Conservation (phyloP, 2,329 filamentous ascomycete genomes). For the Rutstroemia sp. region DNA sequence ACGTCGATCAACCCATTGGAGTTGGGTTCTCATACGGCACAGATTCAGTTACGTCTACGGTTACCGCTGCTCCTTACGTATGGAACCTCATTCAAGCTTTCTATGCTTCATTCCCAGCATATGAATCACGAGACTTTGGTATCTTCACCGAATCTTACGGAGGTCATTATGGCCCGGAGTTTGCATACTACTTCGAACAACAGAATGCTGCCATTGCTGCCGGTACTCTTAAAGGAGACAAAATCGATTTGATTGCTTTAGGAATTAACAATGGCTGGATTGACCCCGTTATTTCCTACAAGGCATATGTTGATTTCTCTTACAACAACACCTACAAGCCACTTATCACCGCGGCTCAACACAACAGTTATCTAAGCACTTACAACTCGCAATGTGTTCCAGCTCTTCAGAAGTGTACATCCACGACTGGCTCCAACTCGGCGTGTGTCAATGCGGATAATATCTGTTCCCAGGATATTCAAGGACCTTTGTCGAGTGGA, state of each 20-base stretch:
- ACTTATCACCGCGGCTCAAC: slow-evolving; percentile 32
- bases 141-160: slow-evolving; percentile 48
- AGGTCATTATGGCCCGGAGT: slow-evolving; percentile 51
- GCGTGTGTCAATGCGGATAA: slow-evolving; percentile 65
- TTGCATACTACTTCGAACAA: slow-evolving; percentile 46
- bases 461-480: slow-evolving; percentile 28
- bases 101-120: slow-evolving; percentile 55
- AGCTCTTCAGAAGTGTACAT: slow-evolving; percentile 32
- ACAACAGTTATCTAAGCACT: slow-evolving; percentile 27
- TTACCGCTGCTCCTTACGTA: slow-evolving; percentile 41
- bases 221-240: slow-evolving; percentile 32
- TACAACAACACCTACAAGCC: slow-evolving; percentile 33
- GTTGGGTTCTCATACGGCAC: slow-evolving; percentile 36
- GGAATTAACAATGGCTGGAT: slow-evolving; percentile 32
- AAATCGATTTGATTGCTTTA: slow-evolving; percentile 29
- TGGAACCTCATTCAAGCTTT: slow-evolving; percentile 54
- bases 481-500: slow-evolving; percentile 6
- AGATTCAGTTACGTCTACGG: slow-evolving; percentile 38
- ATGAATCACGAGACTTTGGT: slow-evolving; percentile 50
- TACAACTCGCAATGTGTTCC: slow-evolving; percentile 34
- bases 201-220: slow-evolving; percentile 46
- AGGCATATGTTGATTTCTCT: slow-evolving; percentile 23
- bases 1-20: slow-evolving; percentile 34
- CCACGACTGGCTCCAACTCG: slow-evolving; percentile 61
- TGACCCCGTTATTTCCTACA: slow-evolving; percentile 51